phyloP scores from a whole-genome alignment of 2,329 filamentous ascomycete species.

The Nothophaeocryptopus gaeumannii region DNA sequence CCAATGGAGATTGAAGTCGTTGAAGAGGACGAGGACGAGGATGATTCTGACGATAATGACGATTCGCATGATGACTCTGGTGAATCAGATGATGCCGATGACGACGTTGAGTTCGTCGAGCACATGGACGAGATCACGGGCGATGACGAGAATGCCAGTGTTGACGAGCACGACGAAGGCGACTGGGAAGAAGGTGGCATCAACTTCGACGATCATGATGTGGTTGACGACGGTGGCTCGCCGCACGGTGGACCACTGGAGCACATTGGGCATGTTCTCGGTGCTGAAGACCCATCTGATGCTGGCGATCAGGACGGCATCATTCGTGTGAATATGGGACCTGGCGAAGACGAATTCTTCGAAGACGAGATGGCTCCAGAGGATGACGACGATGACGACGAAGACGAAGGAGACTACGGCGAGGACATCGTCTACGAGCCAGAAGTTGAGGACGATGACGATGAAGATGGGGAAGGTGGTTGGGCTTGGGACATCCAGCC shows the following conservation, averaged over 20 bases:
- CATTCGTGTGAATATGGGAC: constrained; percentile 43
- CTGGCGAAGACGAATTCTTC: constrained; percentile 48
- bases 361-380: constrained; percentile 60
- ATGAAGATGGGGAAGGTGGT: constrained; percentile 29
- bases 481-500: constrained; percentile 28
- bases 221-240: constrained; percentile 48
- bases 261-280: constrained; percentile 41
- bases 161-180: constrained; percentile 49
- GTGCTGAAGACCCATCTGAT: constrained; percentile 35
- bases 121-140: constrained; percentile 48
- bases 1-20: constrained; percentile 79
- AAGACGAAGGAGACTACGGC: constrained; percentile 68
- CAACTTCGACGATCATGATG: constrained; percentile 39
- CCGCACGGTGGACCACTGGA: constrained; percentile 34
- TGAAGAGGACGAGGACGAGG: constrained; percentile 58
- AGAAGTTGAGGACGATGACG: constrained; percentile 42
- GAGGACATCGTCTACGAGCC: constrained; percentile 60
- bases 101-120: constrained; percentile 63
- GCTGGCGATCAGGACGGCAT: constrained; percentile 35
- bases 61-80: constrained; percentile 58
- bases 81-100: constrained; percentile 55
- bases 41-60: constrained; percentile 60
- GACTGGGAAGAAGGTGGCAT: constrained; percentile 44
- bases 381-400: constrained; percentile 48
- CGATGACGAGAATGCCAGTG: constrained; percentile 48